A percentile compares a stretch with the other conserved stretches of the same genome.
phyloP scores from a whole-genome alignment of 352 stramenopile species.

The Aphanomyces astaci region DNA sequence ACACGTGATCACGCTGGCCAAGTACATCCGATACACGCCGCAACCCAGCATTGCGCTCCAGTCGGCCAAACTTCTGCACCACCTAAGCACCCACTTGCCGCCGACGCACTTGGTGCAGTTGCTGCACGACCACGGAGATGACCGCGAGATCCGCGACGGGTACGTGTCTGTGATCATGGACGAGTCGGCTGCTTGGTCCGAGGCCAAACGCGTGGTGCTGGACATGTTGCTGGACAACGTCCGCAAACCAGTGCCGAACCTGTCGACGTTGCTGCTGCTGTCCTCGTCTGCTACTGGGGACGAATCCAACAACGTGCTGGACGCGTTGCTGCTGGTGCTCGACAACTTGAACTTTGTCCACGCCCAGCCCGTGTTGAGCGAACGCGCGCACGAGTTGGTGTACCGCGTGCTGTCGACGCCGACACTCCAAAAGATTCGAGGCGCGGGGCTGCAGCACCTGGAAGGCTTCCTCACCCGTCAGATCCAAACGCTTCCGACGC shows the following conservation, averaged over 20 bases:
- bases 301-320: slow-evolving; percentile 33
- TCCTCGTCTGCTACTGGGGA: neutral
- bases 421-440: neutral
- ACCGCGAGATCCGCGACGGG: neutral
- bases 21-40: slow-evolving; percentile 83
- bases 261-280: slow-evolving; percentile 48
- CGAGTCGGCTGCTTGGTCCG: neutral
- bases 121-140: slow-evolving; percentile 31
- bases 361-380: slow-evolving; percentile 51
- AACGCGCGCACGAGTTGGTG: slow-evolving; percentile 59
- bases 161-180: slow-evolving; percentile 8
- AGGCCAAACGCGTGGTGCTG: slow-evolving; percentile 36
- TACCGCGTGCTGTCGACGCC: slow-evolving; percentile 40
- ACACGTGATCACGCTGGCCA: slow-evolving; percentile 71
- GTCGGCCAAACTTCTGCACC: slow-evolving; percentile 54
- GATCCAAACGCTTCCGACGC: slow-evolving; percentile 10
- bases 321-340: slow-evolving; percentile 66
- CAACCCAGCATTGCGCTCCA: slow-evolving; percentile 58
- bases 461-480: slow-evolving; percentile 13
- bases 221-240: slow-evolving; percentile 76
- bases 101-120: slow-evolving; percentile 43
- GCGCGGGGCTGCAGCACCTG: neutral
- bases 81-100: slow-evolving; percentile 47
- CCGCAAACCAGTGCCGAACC: slow-evolving; percentile 59
- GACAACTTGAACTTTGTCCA: slow-evolving; percentile 58